Evolutionary conservation across 345 rosid species (phyloP), one percentile per base, ranked within the genome.

Genomic region (Carallia brachiata): DNA sequence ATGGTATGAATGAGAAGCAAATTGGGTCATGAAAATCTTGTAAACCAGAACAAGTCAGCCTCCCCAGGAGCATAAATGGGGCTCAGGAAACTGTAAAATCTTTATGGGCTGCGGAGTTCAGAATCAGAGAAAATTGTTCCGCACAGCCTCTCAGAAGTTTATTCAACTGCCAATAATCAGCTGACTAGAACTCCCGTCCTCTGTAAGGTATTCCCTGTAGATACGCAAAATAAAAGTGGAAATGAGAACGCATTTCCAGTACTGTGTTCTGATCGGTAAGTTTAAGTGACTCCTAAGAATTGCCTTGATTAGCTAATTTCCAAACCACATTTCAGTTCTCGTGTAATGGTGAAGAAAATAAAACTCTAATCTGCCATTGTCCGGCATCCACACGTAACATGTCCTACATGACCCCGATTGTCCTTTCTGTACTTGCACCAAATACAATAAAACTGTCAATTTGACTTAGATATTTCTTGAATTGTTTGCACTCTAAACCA

Each of bases 161-260:
- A 72, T 76, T 77, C 48, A 66, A 62, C 75, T 31, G 54, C 70
- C 70, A 61, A 66, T 54, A 48, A 40, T 64, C 73, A 31, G 54
- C 36, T 18, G 36, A 30, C 73, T 84, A 87, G 74, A 66, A 81
- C 4, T 90, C 88, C 32, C 90, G 78, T 76, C 96, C 88, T 74
- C 80, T 90, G 68, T 80, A 86, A 5, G 73, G 89, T 91, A 88
- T 90, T 72, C 86, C 89, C 92, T 90, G 89, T 39, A 53, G 6
- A n/a, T 52, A 59, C 62, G 62, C 30, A 64, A 48, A 32, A 67
- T 19, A 32, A 59, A 23, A 30, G 6, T 27, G 60, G 31, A 27
- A 19, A n/a, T 10, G 6, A 30, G 31, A 4, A 56, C 27, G 27
- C 16, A 28, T 4, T 23, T 55, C 60, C 16, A 13, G 50, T 12